Base-by-base conservation (phyloP, 1,284 basidiomycete genomes). In the Wallemia hederae region DNA sequence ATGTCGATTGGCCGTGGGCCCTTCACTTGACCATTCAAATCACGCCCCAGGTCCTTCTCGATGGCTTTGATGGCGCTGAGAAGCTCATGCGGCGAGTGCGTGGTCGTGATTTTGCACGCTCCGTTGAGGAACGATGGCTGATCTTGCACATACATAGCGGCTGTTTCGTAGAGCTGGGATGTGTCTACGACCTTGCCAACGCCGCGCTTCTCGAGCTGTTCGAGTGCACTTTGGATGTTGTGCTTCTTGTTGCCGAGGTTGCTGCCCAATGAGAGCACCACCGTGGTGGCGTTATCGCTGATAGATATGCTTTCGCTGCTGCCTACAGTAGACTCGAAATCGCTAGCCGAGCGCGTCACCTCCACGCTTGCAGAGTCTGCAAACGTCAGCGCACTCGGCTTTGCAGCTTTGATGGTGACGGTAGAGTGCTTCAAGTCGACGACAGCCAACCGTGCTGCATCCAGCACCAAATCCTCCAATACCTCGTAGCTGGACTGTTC, bases 91-190 rank as follows among this genome's bases (percentile, higher is more conserved):
- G 92, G 83, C 1, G 71, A 62, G 0, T 96, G 67, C 33, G 79
- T 77, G 0, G 90, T 96, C 63, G 80, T 75, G 22, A 90, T 72
- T 84, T 89, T 75, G 65, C 90, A 85, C 9, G 85, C 88, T 62
- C 85, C 86, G 68, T 98, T 98, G 63, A 86, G 77, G 71, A 98
- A 98, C 27, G 75, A 72, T 25, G 84, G 85, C 70, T 99, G 92
- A 63, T 94, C 82, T 19, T 78, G 78, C 25, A 92, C 81, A 70
- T 98, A 99, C 94, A 97, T 97, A 0, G 94, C 89, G 24, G 81
- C 76, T 22, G 84, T 91, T 71, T 96, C 84, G 69, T 98, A 98
- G 72, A 98, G 71, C 71, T 91, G 88, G 67, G 87, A 90, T 0
- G 88, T 91, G 65, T 86, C 76, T 26, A 83, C 71, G 17, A 91